Base-by-base conservation (phyloP, 257 asterid genomes). In the Mitragyna speciosa region DNA sequence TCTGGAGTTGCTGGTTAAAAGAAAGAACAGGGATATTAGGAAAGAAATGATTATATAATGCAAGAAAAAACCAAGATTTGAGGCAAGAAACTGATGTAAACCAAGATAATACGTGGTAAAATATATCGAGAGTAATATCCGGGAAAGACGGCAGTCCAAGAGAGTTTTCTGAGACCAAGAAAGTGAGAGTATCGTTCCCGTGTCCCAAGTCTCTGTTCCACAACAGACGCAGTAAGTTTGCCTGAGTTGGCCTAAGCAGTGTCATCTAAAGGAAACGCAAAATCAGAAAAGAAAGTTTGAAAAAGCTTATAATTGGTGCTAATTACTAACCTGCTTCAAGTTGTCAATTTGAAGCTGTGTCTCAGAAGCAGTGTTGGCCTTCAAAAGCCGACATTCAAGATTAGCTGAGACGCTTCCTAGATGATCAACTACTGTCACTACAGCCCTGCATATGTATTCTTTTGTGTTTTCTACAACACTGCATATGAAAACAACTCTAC, bases 391-490 rank as follows among this genome's bases (percentile, higher is more conserved):
- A 43, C 80, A 73, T 83, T 92, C 92, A 73, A 92, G 89, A 33
- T 83, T 83, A 63, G 92, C 87, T 52, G 97, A 86, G 14, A 92
- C 82, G 84, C 85, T 82, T 68, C 96, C 97, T 3, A 92, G 68
- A 87, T 91, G 96, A 88, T 92, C 97, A 33, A 91, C 85, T 0
- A 86, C 83, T 45, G 92, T 87, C 10, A 91, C 92, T 0, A 89
- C 88, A 5, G 96, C 97, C 71, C 79, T 78, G 36, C 87, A 78
- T 10, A 89, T 19, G 80, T 89, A 92, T 63, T 91, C 93, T 77
- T 85, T 91, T 7, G 96, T 89, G 75, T 84, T 87, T 20, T 88
- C 89, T 30, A 92, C 81, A 20, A 85, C 86, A n/a, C 97, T 92
- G 90, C 88, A 83, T 5, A 36, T 51, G 24, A 39, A 22, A 28